These are phyloP conservation scores for Metarhizium brunneum DNA, from an alignment of 2,329 filamentous ascomycete species.

Conservation along the genomic window DNA sequence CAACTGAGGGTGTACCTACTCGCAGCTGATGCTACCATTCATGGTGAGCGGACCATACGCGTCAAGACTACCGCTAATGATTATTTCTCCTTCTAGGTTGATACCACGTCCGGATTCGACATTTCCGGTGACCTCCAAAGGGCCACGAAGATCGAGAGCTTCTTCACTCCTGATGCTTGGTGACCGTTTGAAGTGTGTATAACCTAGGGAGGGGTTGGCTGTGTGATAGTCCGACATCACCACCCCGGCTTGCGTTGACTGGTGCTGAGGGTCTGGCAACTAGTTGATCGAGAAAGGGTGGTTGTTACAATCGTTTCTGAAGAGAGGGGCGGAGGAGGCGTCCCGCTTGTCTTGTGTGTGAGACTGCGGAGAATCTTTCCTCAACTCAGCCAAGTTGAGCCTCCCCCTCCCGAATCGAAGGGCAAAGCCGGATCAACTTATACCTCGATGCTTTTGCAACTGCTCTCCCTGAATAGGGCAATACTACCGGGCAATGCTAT, in stretches of 20 bases:
- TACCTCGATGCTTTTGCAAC: neutral
- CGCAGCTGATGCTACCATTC: conserved; percentile 32
- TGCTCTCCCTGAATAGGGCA: neutral
- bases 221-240: conserved; percentile 19
- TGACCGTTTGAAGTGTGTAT: conserved; percentile 19
- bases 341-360: neutral
- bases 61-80: conserved; percentile 34
- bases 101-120: conserved; percentile 37
- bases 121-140: conserved; percentile 37
- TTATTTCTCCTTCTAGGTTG: conserved; percentile 33
- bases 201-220: conserved; percentile 14
- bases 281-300: neutral
- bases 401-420: neutral
- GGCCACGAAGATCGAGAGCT: conserved; percentile 30
- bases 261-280: neutral
- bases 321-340: neutral
- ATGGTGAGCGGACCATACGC: conserved; percentile 35
- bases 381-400: neutral
- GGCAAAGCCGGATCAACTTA: neutral
- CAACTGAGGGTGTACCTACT: conserved; percentile 20
- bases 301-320: neutral
- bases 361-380: conserved; percentile 1
- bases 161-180: conserved; percentile 33
- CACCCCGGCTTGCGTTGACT: neutral
- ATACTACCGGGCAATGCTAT: neutral